Evolutionary conservation across 345 rosid species (phyloP).

Genomic region (Brassica rapa): DNA sequence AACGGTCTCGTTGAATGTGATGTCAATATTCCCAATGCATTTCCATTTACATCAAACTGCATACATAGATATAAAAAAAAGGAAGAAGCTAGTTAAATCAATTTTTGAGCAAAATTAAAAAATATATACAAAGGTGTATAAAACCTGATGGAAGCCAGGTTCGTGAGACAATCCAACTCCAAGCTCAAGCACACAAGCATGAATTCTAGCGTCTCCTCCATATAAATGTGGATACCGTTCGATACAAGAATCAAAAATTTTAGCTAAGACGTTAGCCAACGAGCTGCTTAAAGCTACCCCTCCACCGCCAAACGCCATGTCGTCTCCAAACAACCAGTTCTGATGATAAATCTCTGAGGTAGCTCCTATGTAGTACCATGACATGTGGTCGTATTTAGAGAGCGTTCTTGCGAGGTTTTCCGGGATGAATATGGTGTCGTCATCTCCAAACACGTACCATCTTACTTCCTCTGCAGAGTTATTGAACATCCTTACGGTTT

Average conservation of each 20-base stretch:
- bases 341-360: constrained; percentile 69
- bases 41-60: constrained; percentile 72
- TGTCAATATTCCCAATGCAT: constrained; percentile 65
- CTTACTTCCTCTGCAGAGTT: constrained; percentile 47
- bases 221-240: constrained; percentile 79
- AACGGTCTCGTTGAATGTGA: constrained; percentile 76
- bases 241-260: constrained; percentile 74
- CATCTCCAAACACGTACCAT: constrained; percentile 91
- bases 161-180: constrained; percentile 71
- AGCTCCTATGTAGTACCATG: constrained; percentile 80
- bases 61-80: not conserved
- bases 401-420: constrained; percentile 73
- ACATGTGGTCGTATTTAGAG: constrained; percentile 71
- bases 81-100: not conserved
- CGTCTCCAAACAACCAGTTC: constrained; percentile 56
- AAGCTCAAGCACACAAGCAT: constrained; percentile 78
- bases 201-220: constrained; percentile 75
- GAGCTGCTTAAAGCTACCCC: constrained; percentile 82
- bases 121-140: not conserved
- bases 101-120: not conserved
- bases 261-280: constrained; percentile 68
- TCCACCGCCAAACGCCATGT: constrained; percentile 81
- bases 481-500: constrained; percentile 46
- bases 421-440: constrained; percentile 69
- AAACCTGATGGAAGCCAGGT: constrained; percentile 96